Conservation (phyloP, 73 alveolate genomes). For the Tetrahymena thermophila region DNA sequence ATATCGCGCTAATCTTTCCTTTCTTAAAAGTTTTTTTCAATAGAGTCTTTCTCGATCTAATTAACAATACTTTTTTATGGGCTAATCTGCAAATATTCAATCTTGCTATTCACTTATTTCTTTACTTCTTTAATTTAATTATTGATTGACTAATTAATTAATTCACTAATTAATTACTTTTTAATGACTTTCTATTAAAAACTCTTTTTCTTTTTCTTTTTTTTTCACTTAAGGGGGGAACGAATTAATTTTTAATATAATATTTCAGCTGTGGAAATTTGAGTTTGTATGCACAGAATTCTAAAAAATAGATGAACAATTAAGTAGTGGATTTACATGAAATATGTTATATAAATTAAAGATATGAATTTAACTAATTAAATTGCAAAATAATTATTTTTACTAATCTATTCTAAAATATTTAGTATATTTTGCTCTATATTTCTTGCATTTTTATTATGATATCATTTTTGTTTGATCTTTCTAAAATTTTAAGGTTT, state of each 20-base stretch:
- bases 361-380: not conserved
- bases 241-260: not conserved
- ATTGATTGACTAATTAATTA: not conserved
- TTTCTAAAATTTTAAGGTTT: no score
- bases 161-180: not conserved
- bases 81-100: not conserved
- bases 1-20: not conserved
- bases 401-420: not conserved
- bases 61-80: not conserved
- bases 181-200: not conserved
- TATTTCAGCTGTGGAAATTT: not conserved
- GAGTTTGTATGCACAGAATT: not conserved
- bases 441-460: not conserved
- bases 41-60: not conserved
- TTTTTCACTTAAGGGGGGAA: not conserved
- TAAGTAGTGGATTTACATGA: not conserved
- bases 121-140: not conserved
- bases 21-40: not conserved
- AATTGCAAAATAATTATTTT: no score
- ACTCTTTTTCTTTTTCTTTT: not conserved
- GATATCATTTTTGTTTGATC: no score
- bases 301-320: not conserved
- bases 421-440: not conserved
- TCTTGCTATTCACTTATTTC: not conserved
- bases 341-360: not conserved